Percentiles rank a stretch among this genome's conserved stretches.
Conservation (phyloP, 768 basidiomycete species). For the Candolleomyces aberdarensis region DNA sequence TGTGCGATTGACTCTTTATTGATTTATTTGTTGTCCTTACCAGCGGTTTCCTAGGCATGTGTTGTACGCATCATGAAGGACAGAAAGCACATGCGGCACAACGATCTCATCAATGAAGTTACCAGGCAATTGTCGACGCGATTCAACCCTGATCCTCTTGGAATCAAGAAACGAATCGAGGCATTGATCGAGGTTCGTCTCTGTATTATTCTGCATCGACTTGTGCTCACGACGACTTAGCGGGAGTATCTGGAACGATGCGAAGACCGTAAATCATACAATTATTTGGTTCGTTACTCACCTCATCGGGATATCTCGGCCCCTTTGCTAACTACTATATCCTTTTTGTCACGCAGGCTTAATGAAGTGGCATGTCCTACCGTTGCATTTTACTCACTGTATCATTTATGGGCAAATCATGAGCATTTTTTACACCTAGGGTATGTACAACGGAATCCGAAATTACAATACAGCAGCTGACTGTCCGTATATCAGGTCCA, state of each 20-base stretch:
- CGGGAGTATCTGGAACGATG: constrained; percentile 93
- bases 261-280: constrained; percentile 85
- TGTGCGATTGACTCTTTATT: constrained; percentile 38
- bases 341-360: constrained; percentile 14
- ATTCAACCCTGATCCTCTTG: constrained; percentile 81
- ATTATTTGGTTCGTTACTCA: constrained; percentile 50
- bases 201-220: too few species aligned
- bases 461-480: neutral
- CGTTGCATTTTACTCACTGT: neutral
- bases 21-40: neutral
- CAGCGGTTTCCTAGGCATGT: constrained; percentile 65
- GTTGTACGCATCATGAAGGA: constrained; percentile 98
- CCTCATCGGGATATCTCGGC: constrained; percentile 11
- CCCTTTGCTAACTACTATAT: neutral
- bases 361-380: neutral
- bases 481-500: neutral
- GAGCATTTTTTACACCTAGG: neutral
- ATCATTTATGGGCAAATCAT: constrained; percentile 1
- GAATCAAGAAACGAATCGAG: constrained; percentile 94
- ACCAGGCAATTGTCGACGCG: constrained; percentile 80
- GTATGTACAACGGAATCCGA: neutral
- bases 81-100: constrained; percentile 84
- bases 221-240: constrained; percentile 32
- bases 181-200: constrained; percentile 81
- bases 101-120: constrained; percentile 87